These are phyloP conservation scores for Hypoxylon sp. DNA, from an alignment of 2,329 filamentous ascomycete species.

Conservation along the genomic window DNA sequence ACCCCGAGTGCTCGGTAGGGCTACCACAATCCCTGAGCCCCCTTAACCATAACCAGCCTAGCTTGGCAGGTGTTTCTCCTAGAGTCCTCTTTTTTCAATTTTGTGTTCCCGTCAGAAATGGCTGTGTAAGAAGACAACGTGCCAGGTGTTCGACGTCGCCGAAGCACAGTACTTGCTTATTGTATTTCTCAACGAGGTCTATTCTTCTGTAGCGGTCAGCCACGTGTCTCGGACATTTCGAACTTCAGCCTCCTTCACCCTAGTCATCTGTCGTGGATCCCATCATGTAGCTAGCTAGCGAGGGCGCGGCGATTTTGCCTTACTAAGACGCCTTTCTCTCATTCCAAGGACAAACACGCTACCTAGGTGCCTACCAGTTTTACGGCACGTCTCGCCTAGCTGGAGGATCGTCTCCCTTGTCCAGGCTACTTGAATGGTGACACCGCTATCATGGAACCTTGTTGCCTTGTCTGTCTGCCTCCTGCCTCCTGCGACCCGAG, in stretches of 20 bases:
- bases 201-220: conserved; percentile 30
- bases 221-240: conserved; percentile 44
- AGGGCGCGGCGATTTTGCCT: conserved; percentile 22
- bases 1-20: conserved; percentile 32
- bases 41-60: conserved; percentile 28
- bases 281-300: conserved; percentile 16
- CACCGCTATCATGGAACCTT: conserved; percentile 34
- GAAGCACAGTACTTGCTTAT: conserved; percentile 22
- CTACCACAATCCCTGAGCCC: conserved; percentile 14
- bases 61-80: conserved; percentile 6
- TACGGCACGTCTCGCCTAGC: conserved; percentile 33
- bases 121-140: conserved; percentile 27
- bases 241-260: conserved; percentile 36
- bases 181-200: conserved; percentile 29
- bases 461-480: conserved; percentile 18
- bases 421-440: conserved; percentile 16
- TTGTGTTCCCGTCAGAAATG: conserved; percentile 1
- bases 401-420: conserved; percentile 41
- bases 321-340: conserved; percentile 24
- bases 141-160: conserved; percentile 35
- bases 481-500: conserved; percentile 15
- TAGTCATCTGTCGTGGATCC: conserved; percentile 25
- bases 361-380: conserved; percentile 17
- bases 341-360: conserved; percentile 14
- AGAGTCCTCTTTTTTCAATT: conserved; percentile 8